phyloP scores from a whole-genome alignment of 345 rosid genomes.

The Camelina hispida region DNA sequence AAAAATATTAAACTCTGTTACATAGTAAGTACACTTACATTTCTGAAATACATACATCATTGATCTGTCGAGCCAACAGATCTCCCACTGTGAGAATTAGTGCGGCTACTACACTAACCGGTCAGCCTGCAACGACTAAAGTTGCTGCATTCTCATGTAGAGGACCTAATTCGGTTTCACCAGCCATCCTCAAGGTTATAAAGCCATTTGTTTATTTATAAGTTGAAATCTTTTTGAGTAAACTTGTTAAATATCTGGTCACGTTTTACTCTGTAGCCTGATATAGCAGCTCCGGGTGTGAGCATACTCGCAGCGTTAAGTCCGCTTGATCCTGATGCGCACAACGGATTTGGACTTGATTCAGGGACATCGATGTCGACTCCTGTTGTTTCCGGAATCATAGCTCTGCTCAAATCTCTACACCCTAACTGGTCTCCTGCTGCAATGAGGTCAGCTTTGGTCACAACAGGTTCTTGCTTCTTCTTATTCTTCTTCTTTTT shows the following conservation, averaged over 20 bases:
- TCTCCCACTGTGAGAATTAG: slow-evolving; percentile 45
- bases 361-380: slow-evolving; percentile 57
- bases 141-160: slow-evolving; percentile 50
- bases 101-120: slow-evolving; percentile 39
- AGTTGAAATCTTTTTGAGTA: too few relatives aligned
- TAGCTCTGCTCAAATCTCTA: slow-evolving; percentile 45
- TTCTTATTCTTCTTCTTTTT: too few relatives aligned
- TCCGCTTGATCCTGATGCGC: neutral
- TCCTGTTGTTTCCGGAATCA: slow-evolving; percentile 50
- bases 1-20: slow-evolving; percentile 3
- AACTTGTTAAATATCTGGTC: neutral
- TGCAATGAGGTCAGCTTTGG: neutral
- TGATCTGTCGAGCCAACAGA: slow-evolving; percentile 41
- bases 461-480: too few relatives aligned
- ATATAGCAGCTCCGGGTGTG: slow-evolving; percentile 53
- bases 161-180: slow-evolving; percentile 60
- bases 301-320: slow-evolving; percentile 42
- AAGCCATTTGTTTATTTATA: neutral
- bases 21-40: slow-evolving; percentile 30
- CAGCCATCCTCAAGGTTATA: slow-evolving; percentile 64
- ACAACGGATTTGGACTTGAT: slow-evolving; percentile 3
- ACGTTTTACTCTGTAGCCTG: slow-evolving; percentile 41
- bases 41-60: slow-evolving; percentile 17
- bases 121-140: slow-evolving; percentile 42
- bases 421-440: slow-evolving; percentile 57